phyloP scores from a whole-genome alignment of 345 rosid genomes.

The Cochlearia excelsa region DNA sequence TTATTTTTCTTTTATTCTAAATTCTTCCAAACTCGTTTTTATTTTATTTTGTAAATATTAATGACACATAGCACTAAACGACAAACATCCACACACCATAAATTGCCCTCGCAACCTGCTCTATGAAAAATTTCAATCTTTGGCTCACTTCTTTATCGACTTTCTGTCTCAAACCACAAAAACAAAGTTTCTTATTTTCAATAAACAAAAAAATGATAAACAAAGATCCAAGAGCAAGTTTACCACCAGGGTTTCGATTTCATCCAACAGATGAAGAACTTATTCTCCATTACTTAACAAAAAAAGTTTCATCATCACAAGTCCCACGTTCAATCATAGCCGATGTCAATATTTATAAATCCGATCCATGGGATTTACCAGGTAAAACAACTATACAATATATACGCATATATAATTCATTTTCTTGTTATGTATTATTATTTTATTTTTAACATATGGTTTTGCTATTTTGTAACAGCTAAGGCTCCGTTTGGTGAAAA shows the following conservation, averaged over 20 bases:
- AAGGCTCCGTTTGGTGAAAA: constrained; percentile 86
- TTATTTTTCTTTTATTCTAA: constrained; percentile 36
- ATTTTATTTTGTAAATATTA: background rate
- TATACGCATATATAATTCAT: background rate
- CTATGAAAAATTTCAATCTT: constrained; percentile 67
- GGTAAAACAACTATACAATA: constrained; percentile 34
- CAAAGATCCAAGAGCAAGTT: constrained; percentile 62
- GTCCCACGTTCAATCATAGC: constrained; percentile 84
- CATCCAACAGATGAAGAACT: constrained; percentile 94
- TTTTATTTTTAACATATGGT: background rate
- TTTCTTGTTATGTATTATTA: background rate
- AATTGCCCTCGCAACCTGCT: constrained; percentile 45
- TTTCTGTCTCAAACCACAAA: constrained; percentile 6
- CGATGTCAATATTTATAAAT: constrained; percentile 91
- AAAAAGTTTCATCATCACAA: constrained; percentile 58
- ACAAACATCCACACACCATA: constrained; percentile 68
- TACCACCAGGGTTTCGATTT: constrained; percentile 87
- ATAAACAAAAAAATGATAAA: constrained; percentile 33
- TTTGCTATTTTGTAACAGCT: constrained; percentile 37
- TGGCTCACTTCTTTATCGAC: constrained; percentile 26
- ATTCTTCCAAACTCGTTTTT: constrained; percentile 21
- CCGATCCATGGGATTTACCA: constrained; percentile 93
- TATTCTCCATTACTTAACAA: constrained; percentile 79
- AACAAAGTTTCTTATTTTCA: background rate
- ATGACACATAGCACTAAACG: constrained; percentile 33